Conservation (phyloP, 148 eudicot genomes). For the Hydrangea macrophylla region DNA sequence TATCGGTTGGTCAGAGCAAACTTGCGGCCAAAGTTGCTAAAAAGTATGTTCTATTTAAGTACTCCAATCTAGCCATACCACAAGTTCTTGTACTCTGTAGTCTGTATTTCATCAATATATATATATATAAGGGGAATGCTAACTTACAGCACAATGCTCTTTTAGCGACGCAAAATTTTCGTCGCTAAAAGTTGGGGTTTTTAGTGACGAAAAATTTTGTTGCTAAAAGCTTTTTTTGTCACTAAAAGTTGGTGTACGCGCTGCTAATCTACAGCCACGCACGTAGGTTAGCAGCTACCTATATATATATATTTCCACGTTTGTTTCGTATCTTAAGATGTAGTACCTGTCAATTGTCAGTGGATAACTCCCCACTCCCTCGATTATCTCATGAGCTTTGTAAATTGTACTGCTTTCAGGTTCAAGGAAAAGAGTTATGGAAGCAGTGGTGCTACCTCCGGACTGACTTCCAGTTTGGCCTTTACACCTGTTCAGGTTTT, state of each 20-base stretch:
- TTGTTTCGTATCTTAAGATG: background rate
- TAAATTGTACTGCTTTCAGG: constrained; percentile 46
- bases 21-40: constrained; percentile 90
- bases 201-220: too few species aligned
- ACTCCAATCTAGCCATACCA: background rate
- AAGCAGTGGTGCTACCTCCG: constrained; percentile 88
- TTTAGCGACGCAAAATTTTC: too few species aligned
- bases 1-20: constrained; percentile 82
- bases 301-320: too few species aligned
- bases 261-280: too few species aligned
- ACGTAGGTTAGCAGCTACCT: too few species aligned
- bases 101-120: background rate
- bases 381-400: constrained; percentile 5
- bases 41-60: constrained; percentile 45
- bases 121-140: too few species aligned
- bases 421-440: constrained; percentile 78
- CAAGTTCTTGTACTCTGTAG: background rate
- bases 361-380: background rate
- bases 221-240: too few species aligned
- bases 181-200: too few species aligned
- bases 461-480: constrained; percentile 95
- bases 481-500: constrained; percentile 96
- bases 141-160: too few species aligned
- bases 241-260: too few species aligned
- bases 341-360: background rate